These are phyloP conservation scores for Mallotus japonicus DNA, from an alignment of 441 rosid species.

Conservation along the genomic window DNA sequence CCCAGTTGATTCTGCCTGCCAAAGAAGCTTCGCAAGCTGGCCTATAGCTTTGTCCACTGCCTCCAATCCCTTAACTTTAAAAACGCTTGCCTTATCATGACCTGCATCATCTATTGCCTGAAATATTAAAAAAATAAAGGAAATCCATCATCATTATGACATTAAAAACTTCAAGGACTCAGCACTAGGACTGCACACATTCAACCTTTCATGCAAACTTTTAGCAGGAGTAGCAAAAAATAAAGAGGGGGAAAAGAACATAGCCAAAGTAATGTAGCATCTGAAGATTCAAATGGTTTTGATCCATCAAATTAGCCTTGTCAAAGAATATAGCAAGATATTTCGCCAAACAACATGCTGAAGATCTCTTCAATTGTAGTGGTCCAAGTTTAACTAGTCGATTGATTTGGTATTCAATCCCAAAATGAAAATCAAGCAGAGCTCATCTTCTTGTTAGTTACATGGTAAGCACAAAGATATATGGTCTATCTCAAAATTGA, in stretches of 20 bases:
- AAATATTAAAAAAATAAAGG: conserved; percentile 22
- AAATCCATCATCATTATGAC: conserved; percentile 6
- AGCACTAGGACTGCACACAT: conserved; percentile 1
- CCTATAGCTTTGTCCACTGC: conserved; percentile 79
- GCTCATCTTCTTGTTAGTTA: not conserved
- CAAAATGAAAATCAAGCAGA: not conserved
- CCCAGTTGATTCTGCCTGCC: conserved; percentile 66
- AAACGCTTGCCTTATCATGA: conserved; percentile 82
- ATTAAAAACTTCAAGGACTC: not conserved
- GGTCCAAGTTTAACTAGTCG: not conserved
- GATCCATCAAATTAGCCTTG: not conserved
- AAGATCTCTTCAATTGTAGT: not conserved
- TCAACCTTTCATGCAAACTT: conserved; percentile 9
- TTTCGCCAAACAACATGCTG: conserved; percentile 1
- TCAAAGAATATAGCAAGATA: not conserved
- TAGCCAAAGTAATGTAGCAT: not conserved
- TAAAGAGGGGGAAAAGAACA: not conserved
- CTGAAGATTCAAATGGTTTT: not conserved
- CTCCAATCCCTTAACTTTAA: conserved; percentile 69
- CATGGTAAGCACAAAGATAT: no score
- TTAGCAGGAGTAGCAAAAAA: not conserved
- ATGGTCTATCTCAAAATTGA: no score
- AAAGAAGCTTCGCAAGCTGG: conserved; percentile 82
- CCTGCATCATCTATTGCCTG: conserved; percentile 98
- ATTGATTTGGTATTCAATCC: not conserved